Percentiles rank a stretch among this genome's conserved stretches.
Conservation (phyloP, 164 flowering plant species). For the Sextonia rubra region DNA sequence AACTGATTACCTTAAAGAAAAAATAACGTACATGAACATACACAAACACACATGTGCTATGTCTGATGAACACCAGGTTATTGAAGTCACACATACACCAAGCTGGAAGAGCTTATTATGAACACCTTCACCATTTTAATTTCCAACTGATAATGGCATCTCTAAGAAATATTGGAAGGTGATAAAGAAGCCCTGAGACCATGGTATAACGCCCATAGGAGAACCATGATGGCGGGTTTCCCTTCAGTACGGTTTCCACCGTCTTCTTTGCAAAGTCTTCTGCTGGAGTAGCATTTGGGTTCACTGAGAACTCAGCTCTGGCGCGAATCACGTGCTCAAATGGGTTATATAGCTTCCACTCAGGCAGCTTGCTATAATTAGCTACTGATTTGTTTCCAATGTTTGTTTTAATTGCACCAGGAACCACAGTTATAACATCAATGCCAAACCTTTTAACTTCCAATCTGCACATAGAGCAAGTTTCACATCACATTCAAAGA, state of each 20-base stretch:
- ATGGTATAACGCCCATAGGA: slow-evolving; percentile 53
- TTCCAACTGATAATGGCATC: slow-evolving; percentile 43
- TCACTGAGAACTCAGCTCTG: slow-evolving; percentile 60
- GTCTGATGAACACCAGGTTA: no score
- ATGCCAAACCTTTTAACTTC: slow-evolving; percentile 74
- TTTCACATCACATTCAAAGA: not conserved
- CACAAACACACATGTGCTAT: no score
- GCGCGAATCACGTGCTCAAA: slow-evolving; percentile 50
- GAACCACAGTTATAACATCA: slow-evolving; percentile 68
- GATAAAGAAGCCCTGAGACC: slow-evolving; percentile 39
- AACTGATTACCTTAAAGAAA: no score
- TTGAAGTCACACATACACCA: not conserved
- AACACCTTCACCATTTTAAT: slow-evolving; percentile 32
- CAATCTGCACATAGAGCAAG: slow-evolving; percentile 38
- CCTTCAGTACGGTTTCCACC: slow-evolving; percentile 54
- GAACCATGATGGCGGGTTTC: slow-evolving; percentile 85
- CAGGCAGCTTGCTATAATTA: slow-evolving; percentile 58
- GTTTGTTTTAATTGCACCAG: slow-evolving; percentile 79
- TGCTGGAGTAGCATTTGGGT: slow-evolving; percentile 47
- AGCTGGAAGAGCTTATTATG: no score
- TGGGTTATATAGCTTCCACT: slow-evolving; percentile 74
- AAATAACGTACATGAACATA: no score
- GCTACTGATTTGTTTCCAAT: slow-evolving; percentile 48
- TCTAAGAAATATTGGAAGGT: slow-evolving; percentile 55
- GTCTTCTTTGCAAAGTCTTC: slow-evolving; percentile 77